Percentiles rank a stretch among this genome's conserved stretches.
Conservation (phyloP, 129 eudicot genomes). For the Oenanthe sinensis region DNA sequence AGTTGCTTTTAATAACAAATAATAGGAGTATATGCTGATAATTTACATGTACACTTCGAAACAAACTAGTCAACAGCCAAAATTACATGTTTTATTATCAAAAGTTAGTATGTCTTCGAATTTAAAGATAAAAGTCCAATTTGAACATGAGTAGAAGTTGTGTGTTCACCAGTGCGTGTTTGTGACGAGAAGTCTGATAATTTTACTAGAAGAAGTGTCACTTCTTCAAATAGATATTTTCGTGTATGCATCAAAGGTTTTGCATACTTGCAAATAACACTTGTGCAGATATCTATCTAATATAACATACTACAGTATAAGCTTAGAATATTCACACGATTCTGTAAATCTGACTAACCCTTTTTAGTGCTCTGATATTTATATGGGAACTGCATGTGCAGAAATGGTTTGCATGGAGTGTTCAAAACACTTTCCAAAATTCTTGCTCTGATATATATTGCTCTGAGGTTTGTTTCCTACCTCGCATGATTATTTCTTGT, state of each 20-base stretch:
- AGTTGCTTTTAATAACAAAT: neutral
- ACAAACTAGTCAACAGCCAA: neutral
- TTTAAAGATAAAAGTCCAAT: too few species aligned
- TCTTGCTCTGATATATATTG: conserved; percentile 25
- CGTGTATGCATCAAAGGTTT: neutral
- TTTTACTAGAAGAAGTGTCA: neutral
- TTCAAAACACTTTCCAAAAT: conserved; percentile 15
- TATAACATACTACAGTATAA: neutral
- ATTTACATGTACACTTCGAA: neutral
- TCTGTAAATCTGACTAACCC: neutral
- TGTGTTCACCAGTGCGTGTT: neutral
- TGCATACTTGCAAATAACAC: neutral
- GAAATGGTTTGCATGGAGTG: conserved; percentile 29
- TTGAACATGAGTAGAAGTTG: neutral
- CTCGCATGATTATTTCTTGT: neutral
- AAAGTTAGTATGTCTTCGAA: neutral
- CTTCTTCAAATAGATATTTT: neutral
- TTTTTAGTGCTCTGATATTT: neutral
- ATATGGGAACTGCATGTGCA: conserved; percentile 19
- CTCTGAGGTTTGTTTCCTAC: conserved; percentile 44
- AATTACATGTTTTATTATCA: neutral
- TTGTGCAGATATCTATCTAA: neutral
- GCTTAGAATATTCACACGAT: neutral
- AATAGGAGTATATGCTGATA: neutral
- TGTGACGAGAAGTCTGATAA: neutral